Conservation (phyloP, 257 asterid genomes). For the Fraxinus cuspidata region DNA sequence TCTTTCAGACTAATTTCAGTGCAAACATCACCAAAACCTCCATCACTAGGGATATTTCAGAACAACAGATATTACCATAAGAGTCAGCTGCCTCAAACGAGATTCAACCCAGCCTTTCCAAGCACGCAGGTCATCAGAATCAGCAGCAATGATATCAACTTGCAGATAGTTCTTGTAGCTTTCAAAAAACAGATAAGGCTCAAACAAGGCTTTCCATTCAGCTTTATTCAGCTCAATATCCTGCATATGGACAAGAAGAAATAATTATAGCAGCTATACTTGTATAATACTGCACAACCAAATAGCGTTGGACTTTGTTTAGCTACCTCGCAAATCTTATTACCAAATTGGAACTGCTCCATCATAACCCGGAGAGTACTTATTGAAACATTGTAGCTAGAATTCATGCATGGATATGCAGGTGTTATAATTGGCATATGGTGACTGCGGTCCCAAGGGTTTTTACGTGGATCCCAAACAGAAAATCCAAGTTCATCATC, state of each 20-base stretch:
- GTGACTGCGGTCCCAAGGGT: conserved; percentile 86
- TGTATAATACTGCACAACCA: conserved; percentile 13
- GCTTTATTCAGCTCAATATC: conserved; percentile 84
- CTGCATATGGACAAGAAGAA: conserved; percentile 45
- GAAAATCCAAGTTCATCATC: conserved; percentile 87
- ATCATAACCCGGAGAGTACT: conserved; percentile 90
- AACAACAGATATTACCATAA: conserved; percentile 68
- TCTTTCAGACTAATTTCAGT: background rate
- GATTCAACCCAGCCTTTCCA: conserved; percentile 99
- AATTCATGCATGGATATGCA: conserved; percentile 98
- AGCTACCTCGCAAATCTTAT: conserved; percentile 74
- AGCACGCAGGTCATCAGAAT: conserved; percentile 82
- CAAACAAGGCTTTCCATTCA: conserved; percentile 76
- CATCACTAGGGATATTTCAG: conserved; percentile 4
- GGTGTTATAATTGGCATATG: conserved; percentile 98
- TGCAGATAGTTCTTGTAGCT: conserved; percentile 87
- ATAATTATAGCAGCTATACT: conserved; percentile 10
- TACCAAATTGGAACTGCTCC: conserved; percentile 83
- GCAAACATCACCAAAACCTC: background rate
- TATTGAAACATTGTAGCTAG: conserved; percentile 92
- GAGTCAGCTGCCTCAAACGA: conserved; percentile 83
- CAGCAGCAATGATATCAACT: conserved; percentile 78
- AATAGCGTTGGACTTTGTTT: conserved; percentile 20
- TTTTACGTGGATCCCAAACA: conserved; percentile 90
- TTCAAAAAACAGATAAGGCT: conserved; percentile 83